Percentiles rank a stretch among this genome's conserved stretches.
Evolutionary conservation across 768 basidiomycete species (phyloP).

Genomic region (Hypsizygus marmoreus): DNA sequence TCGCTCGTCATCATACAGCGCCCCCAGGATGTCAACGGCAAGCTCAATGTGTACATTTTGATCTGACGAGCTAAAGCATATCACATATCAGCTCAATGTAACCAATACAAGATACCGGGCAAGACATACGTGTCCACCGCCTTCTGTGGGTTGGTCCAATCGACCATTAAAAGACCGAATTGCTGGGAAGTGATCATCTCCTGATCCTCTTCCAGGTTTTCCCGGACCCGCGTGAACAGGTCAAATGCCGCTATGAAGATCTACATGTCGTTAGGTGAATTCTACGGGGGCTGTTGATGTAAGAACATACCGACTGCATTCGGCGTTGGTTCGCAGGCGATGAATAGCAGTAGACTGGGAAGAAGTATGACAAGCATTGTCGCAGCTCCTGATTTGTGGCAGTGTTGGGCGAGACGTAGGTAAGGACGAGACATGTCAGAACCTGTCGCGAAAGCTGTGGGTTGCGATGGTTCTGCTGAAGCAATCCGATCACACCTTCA

Average conservation of each 20-base stretch:
- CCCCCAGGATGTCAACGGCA: conserved; percentile 55
- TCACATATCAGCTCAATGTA: neutral
- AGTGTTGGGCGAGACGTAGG: conserved; percentile 88
- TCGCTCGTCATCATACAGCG: conserved; percentile 47
- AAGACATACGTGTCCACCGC: conserved; percentile 45
- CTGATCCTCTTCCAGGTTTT: conserved; percentile 69
- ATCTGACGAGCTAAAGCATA: conserved; percentile 9
- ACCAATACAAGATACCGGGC: neutral
- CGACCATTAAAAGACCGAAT: conserved; percentile 76
- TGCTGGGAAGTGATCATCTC: conserved; percentile 74
- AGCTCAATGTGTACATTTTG: conserved; percentile 55
- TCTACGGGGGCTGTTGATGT: neutral
- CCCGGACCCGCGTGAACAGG: conserved; percentile 55
- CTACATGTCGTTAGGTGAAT: conserved; percentile 39
- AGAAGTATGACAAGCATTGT: conserved; percentile 94
- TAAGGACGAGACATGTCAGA: conserved; percentile 42
- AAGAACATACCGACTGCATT: conserved; percentile 47
- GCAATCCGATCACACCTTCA: conserved; percentile 50
- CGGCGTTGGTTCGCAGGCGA: conserved; percentile 74
- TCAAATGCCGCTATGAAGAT: conserved; percentile 73
- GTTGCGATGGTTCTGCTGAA: neutral
- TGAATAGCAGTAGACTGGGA: conserved; percentile 92
- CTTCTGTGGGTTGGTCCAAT: conserved; percentile 88
- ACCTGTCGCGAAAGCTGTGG: conserved; percentile 26
- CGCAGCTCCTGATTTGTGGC: conserved; percentile 81